phyloP scores from a whole-genome alignment of 2,329 filamentous ascomycete genomes.

The Thelonectria olida region DNA sequence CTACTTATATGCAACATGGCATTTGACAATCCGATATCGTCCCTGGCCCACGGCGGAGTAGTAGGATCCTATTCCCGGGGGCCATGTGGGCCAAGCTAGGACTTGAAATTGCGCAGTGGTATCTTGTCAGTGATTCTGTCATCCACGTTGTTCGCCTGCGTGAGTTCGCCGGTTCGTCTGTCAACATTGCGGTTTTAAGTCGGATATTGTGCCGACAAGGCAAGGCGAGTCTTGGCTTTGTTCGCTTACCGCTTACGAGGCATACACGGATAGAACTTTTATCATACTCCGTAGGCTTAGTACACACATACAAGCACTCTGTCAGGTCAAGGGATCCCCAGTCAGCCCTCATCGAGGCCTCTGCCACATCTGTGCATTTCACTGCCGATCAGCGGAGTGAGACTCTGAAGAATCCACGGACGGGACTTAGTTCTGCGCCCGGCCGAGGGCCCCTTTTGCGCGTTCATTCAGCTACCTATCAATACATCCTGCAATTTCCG shows the following conservation, averaged over 20 bases:
- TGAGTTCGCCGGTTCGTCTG: not conserved
- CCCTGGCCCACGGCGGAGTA: not conserved
- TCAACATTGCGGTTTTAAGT: not conserved
- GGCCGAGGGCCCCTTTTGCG: not conserved
- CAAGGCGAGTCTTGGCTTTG: not conserved
- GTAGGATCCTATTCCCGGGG: not conserved
- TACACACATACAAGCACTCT: too few relatives aligned
- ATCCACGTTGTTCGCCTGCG: not conserved
- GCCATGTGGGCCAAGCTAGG: conserved; percentile 10
- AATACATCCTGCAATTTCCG: conserved; percentile 6
- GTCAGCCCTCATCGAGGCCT: not conserved
- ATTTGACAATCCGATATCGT: not conserved
- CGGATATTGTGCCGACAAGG: not conserved
- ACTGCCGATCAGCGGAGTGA: not conserved
- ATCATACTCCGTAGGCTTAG: not conserved
- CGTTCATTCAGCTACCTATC: not conserved
- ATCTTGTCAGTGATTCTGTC: not conserved
- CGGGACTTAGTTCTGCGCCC: conserved; percentile 3
- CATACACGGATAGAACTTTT: not conserved
- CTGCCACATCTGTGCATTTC: not conserved
- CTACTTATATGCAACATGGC: not conserved
- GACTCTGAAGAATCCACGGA: too few relatives aligned
- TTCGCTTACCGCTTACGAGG: not conserved
- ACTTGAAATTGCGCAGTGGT: not conserved
- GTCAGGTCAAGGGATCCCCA: not conserved